Evolutionary conservation across 1,284 basidiomycete genomes (phyloP), one percentile per base, ranked within the genome.

Genomic region (Ganoderma resinaceum): DNA sequence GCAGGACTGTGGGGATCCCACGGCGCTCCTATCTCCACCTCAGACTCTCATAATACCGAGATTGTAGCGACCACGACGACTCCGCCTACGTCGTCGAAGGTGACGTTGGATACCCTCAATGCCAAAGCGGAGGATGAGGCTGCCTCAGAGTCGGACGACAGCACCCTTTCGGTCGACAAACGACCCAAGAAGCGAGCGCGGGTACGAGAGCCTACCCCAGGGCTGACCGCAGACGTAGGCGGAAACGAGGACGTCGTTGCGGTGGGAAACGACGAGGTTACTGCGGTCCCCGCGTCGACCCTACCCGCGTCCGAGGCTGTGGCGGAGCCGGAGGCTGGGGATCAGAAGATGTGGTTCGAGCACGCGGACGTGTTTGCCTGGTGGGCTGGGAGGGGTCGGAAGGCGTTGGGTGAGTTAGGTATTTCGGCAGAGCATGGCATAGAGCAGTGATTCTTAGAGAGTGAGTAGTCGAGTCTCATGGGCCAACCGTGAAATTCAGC

Each of bases 291-390:
- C 3, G 58, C 35, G 2, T 63, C 58, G 16, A 31, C 65, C 8
- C n/a, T 52, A 35, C 63, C 37, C 20, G 26, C 20, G 2, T 20
- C 37, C 14, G 29, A 52, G 40, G 40, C 43, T 11, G 42, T 29
- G 18, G 31, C 62, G 11, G 59, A 62, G 31, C 12, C 29, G 16
- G 61, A 62, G 60, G 14, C 14, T 6, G 49, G 33, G 31, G 66
- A 55, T 14, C 65, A 68, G 63, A 63, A 64, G 62, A 80, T 88
- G 76, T 93, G 91, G 91, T 92, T 89, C 70, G 85, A 88, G 58
- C 78, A 89, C 61, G 62, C 77, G 12, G 74, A 68, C 23, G 81
- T 82, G 9, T 65, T 87, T 65, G 66, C 64, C 14, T 82, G 83
- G 71, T 93, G 91, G 91, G 85, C 84, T 1, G 72, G 70, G 35